Evolutionary conservation across 1,284 basidiomycete genomes (phyloP).

Genomic region (Anthracocystis walkeri): DNA sequence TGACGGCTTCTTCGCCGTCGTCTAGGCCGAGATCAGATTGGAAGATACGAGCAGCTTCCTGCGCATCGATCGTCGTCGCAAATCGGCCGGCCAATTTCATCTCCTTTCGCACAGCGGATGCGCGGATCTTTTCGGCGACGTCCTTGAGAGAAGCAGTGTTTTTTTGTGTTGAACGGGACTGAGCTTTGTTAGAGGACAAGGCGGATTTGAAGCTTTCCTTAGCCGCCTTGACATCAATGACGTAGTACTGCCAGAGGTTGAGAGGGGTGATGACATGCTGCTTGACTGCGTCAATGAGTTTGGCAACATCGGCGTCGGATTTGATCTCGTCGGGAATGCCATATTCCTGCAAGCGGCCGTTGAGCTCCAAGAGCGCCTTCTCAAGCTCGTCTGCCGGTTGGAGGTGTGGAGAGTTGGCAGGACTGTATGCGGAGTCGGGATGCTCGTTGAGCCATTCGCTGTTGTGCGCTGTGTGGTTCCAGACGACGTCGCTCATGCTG

Average conservation of each 20-base stretch:
- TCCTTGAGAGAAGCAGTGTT: slow-evolving; percentile 20
- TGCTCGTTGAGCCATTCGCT: slow-evolving; percentile 64
- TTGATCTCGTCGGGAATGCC: slow-evolving; percentile 54
- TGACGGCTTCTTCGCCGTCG: slow-evolving; percentile 27
- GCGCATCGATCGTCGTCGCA: slow-evolving; percentile 51
- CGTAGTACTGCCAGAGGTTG: slow-evolving; percentile 66
- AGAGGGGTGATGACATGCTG: slow-evolving; percentile 51
- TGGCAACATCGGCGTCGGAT: slow-evolving; percentile 47
- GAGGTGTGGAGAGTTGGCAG: slow-evolving; percentile 63
- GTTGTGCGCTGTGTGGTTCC: slow-evolving; percentile 64
- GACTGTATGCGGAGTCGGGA: slow-evolving; percentile 63
- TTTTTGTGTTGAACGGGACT: slow-evolving; percentile 9
- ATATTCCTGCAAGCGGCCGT: slow-evolving; percentile 27
- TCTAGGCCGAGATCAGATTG: slow-evolving; percentile 24
- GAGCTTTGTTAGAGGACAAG: slow-evolving; percentile 16
- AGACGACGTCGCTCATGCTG: slow-evolving; percentile 64
- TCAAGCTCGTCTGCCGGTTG: slow-evolving; percentile 64
- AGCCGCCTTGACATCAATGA: slow-evolving; percentile 50
- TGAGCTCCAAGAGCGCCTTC: slow-evolving; percentile 53
- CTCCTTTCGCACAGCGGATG: slow-evolving; percentile 51
- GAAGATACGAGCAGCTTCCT: slow-evolving; percentile 40
- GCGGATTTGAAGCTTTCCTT: slow-evolving; percentile 40
- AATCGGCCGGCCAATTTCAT: slow-evolving; percentile 54
- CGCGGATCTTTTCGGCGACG: slow-evolving; percentile 34
- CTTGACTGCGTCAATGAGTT: slow-evolving; percentile 56